Evolutionary conservation across 2,329 filamentous ascomycete species (phyloP), one percentile per base, ranked within the genome.

Genomic region (Seiridium unicorne): DNA sequence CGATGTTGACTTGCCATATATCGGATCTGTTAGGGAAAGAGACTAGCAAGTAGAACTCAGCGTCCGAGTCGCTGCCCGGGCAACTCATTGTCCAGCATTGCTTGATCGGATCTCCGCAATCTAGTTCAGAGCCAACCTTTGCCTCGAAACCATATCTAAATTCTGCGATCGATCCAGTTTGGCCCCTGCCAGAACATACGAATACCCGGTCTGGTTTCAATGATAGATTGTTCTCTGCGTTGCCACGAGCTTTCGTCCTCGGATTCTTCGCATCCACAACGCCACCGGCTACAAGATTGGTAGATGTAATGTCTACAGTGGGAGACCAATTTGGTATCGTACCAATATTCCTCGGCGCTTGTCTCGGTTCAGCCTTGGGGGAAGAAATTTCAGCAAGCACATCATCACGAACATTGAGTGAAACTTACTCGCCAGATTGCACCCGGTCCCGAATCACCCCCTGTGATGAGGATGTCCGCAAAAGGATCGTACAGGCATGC

Each of bases 381-480:
- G 26, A 59, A 35, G 34, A 36, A 48, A 42, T 65, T 36, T 68
- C 59, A 36, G 6, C 44, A 8, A 7, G 31, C 40, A 40, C 54
- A 13, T 60, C 35, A 3, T 56, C 3, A 36, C 18, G 18, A 51
- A 9, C 2, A 5, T 40, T 13, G 32, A 18, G 11, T 31, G 31
- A 38, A 18, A 66, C 81, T 77, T 73, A 91, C 87, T 74, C 87
- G 86, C 78, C 90, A 94, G 5, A 95, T 81, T 1, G 89, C 87
- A 5, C 93, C 93, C 62, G 89, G 85, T 7, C 92, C 90, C 57
- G 89, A 89, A 64, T 91, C 88, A 0, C 94, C 93, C 4, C 90
- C 90, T 53, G 90, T 86, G 42, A 96, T 83, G 51, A 97, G 78
- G n/a, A 96, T 82, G 71, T 97, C 93, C 2, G 87, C 87, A 60